These are phyloP conservation scores for Croton laevigatus DNA, from an alignment of 441 rosid genomes.

Conservation along the genomic window DNA sequence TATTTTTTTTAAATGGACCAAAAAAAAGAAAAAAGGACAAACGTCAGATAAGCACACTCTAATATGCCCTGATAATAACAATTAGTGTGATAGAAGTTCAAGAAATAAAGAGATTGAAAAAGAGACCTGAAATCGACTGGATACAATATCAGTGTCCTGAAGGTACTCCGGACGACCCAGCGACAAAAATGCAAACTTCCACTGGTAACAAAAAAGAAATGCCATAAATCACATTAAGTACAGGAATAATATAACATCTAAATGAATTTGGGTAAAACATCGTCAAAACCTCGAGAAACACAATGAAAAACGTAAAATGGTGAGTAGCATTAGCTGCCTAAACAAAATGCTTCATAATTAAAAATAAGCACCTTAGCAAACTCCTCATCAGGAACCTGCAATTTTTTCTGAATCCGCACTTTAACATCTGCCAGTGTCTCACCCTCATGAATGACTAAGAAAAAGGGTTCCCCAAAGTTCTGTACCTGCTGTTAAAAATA, in stretches of 20 bases:
- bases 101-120: background rate
- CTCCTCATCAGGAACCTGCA: constrained; percentile 91
- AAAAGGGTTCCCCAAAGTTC: constrained; percentile 97
- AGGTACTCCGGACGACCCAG: constrained; percentile 93
- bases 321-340: background rate
- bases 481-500: constrained; percentile 64
- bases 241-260: too few species aligned
- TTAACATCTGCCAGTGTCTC: constrained; percentile 85
- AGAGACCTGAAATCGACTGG: constrained; percentile 76
- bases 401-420: constrained; percentile 71
- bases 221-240: background rate
- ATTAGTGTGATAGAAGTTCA: background rate
- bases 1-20: too few species aligned
- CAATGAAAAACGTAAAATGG: background rate
- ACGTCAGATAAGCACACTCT: background rate
- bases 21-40: background rate
- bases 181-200: constrained; percentile 91
- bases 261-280: background rate
- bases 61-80: background rate
- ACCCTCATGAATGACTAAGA: constrained; percentile 88
- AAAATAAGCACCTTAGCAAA: constrained; percentile 60
- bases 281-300: background rate
- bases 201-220: constrained; percentile 34
- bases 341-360: background rate
- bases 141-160: constrained; percentile 65